These are phyloP conservation scores for Limnanthes douglasii DNA, from an alignment of 345 rosid species.

Conservation along the genomic window DNA sequence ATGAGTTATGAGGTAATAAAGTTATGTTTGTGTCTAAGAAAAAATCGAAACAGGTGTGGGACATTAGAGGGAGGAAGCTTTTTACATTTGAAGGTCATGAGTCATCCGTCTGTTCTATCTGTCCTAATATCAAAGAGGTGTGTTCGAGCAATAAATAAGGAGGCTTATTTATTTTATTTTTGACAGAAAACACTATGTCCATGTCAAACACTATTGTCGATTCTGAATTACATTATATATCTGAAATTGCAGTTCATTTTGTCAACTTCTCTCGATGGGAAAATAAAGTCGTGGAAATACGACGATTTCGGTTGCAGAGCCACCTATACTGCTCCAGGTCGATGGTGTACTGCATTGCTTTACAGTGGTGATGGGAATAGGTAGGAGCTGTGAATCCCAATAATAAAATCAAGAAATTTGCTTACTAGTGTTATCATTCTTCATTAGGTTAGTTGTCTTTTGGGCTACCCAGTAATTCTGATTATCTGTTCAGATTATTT, in stretches of 20 bases:
- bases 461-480: too few species aligned
- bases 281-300: constrained; percentile 91
- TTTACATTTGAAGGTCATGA: constrained; percentile 65
- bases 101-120: constrained; percentile 56
- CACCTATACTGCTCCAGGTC: constrained; percentile 89
- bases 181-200: neutral
- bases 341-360: constrained; percentile 67
- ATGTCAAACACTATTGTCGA: too few species aligned
- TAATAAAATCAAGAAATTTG: too few species aligned
- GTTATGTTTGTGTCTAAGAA: neutral
- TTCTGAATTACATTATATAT: too few species aligned
- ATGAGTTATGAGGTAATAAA: neutral
- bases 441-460: too few species aligned
- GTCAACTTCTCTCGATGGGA: constrained; percentile 83
- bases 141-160: too few species aligned
- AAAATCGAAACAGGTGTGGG: constrained; percentile 42
- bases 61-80: constrained; percentile 31
- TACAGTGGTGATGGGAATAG: constrained; percentile 90
- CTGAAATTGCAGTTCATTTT: constrained; percentile 50
- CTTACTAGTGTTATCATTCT: too few species aligned
- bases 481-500: constrained; percentile 48
- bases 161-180: constrained; percentile 11
- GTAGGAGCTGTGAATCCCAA: too few species aligned
- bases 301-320: constrained; percentile 69
- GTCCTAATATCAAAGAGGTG: constrained; percentile 49